Conservation (phyloP, 768 basidiomycete species). For the Rhizopogon rudus region DNA sequence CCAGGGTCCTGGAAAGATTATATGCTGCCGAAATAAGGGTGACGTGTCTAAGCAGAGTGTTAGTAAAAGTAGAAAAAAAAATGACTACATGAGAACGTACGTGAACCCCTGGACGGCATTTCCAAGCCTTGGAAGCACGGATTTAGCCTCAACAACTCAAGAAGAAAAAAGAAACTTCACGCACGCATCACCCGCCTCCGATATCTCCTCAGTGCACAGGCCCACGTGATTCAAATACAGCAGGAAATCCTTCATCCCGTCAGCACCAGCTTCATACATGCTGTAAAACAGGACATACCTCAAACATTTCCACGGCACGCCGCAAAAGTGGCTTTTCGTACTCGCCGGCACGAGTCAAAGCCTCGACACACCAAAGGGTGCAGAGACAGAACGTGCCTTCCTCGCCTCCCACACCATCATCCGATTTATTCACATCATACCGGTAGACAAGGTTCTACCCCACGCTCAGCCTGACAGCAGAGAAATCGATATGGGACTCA, state of each 20-base stretch:
- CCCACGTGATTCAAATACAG: conserved; percentile 86
- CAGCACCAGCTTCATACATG: background rate
- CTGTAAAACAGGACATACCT: conserved; percentile 42
- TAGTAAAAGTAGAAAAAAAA: background rate
- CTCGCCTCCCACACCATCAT: conserved; percentile 94
- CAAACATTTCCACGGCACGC: conserved; percentile 82
- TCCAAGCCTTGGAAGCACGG: conserved; percentile 48
- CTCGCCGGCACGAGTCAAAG: conserved; percentile 82
- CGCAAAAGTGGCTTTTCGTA: conserved; percentile 63
- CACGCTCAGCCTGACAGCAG: background rate
- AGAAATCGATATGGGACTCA: conserved; percentile 15
- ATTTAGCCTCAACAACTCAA: background rate
- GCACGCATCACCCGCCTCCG: conserved; percentile 78
- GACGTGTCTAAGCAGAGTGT: conserved; percentile 51
- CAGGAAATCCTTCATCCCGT: conserved; percentile 54
- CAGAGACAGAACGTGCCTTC: conserved; percentile 94
- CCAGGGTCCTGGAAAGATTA: conserved; percentile 66
- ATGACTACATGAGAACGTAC: conserved; percentile 38
- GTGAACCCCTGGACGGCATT: conserved; percentile 91
- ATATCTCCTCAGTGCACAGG: conserved; percentile 82
- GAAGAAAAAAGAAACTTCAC: conserved; percentile 16
- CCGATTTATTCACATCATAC: conserved; percentile 80
- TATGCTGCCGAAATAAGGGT: conserved; percentile 83
- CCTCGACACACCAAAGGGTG: conserved; percentile 85
- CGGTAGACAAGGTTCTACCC: conserved; percentile 80